Conservation (phyloP, 2,329 filamentous ascomycete species). For the Colletotrichum destructivum region DNA sequence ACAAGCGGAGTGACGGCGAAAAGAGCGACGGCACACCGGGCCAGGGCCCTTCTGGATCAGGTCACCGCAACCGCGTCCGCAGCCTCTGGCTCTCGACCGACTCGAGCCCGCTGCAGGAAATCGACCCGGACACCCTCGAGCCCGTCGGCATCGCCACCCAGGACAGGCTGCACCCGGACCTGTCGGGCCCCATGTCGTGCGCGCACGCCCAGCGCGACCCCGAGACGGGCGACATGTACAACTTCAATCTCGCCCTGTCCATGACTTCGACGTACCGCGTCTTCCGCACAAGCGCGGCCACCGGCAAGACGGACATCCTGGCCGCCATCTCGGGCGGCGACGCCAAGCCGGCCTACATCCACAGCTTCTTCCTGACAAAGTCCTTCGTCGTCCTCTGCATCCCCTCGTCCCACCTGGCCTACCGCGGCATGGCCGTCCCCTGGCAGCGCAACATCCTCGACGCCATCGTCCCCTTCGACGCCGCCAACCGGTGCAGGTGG, state of each 20-base stretch:
- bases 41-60: background rate
- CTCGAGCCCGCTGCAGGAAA: constrained; percentile 67
- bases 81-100: constrained; percentile 73
- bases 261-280: constrained; percentile 74
- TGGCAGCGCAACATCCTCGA: constrained; percentile 79
- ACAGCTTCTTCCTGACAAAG: constrained; percentile 82
- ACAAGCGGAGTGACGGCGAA: background rate
- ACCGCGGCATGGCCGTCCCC: constrained; percentile 71
- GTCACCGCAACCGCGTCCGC: constrained; percentile 48
- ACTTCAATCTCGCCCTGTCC: constrained; percentile 83
- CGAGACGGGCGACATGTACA: constrained; percentile 81
- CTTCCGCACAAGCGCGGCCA: constrained; percentile 75
- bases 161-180: constrained; percentile 73
- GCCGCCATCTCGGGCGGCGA: constrained; percentile 72
- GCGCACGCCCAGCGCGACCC: constrained; percentile 83
- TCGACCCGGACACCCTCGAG: constrained; percentile 81
- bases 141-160: constrained; percentile 77
- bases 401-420: constrained; percentile 74
- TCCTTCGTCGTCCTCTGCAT: constrained; percentile 82
- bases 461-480: constrained; percentile 75
- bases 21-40: background rate
- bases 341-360: constrained; percentile 77
- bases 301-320: constrained; percentile 78
- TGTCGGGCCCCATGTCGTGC: constrained; percentile 77
- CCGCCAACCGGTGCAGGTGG: constrained; percentile 74